Evolutionary conservation across 2,329 filamentous ascomycete genomes (phyloP).

Genomic region (Cladosporium sp.): DNA sequence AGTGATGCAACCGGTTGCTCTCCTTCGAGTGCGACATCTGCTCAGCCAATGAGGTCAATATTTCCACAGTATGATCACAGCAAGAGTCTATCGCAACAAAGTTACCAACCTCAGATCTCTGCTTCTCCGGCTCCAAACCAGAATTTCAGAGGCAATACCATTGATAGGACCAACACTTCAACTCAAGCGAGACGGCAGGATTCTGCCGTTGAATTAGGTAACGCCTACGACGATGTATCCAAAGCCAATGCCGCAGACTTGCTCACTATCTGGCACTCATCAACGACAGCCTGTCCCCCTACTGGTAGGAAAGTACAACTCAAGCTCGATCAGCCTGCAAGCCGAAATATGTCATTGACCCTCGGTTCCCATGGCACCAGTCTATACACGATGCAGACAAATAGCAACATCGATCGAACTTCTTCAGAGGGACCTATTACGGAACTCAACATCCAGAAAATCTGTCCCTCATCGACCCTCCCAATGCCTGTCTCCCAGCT

Average conservation of each 20-base stretch:
- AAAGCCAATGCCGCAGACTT: slow-evolving; percentile 24
- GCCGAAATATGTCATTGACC: slow-evolving; percentile 2
- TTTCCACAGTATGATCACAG: slow-evolving; percentile 71
- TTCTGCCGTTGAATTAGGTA: slow-evolving; percentile 25
- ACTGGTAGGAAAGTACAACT: slow-evolving; percentile 27
- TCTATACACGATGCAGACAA: slow-evolving; percentile 26
- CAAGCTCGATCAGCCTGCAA: slow-evolving; percentile 19
- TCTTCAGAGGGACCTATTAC: slow-evolving; percentile 10
- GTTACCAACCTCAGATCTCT: slow-evolving; percentile 62
- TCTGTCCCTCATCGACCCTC: slow-evolving; percentile 18
- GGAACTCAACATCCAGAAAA: slow-evolving; percentile 23
- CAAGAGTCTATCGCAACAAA: slow-evolving; percentile 61
- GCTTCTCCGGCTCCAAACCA: slow-evolving; percentile 51
- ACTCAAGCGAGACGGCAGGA: slow-evolving; percentile 14
- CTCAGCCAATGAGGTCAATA: slow-evolving; percentile 60
- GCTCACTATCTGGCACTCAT: slow-evolving; percentile 27
- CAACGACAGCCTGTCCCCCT: slow-evolving; percentile 15
- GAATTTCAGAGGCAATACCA: neutral
- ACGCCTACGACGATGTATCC: slow-evolving; percentile 29
- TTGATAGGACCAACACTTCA: neutral
- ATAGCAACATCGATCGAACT: neutral
- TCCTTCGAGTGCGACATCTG: neutral
- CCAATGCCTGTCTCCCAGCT: slow-evolving; percentile 24
- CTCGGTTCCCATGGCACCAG: slow-evolving; percentile 15
- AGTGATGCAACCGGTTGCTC: slow-evolving; percentile 8